Conservation (phyloP, 2,329 filamentous ascomycete species). For the Alternaria incomplexa region DNA sequence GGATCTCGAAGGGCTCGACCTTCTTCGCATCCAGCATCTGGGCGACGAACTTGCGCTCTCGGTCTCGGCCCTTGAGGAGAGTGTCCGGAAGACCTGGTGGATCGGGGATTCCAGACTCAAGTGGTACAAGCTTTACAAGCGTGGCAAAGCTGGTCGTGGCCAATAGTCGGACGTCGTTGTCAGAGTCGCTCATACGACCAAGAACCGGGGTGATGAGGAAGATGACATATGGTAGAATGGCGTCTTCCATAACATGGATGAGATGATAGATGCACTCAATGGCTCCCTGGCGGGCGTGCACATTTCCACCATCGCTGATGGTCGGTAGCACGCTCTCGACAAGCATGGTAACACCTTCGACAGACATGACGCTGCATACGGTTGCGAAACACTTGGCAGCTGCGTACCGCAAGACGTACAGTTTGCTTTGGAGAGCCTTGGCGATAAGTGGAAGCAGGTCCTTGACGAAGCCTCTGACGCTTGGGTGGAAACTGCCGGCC, state of each 20-base stretch:
- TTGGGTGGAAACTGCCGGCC: conserved; percentile 82
- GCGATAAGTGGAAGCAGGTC: conserved; percentile 83
- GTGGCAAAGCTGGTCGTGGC: conserved; percentile 97
- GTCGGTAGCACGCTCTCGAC: conserved; percentile 92
- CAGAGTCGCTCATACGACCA: conserved; percentile 97
- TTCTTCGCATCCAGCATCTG: conserved; percentile 97
- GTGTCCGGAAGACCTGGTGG: conserved; percentile 90
- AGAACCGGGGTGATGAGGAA: conserved; percentile 98
- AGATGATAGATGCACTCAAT: conserved; percentile 96
- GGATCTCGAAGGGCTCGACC: conserved; percentile 90
- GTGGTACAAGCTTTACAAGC: conserved; percentile 91
- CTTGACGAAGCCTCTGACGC: conserved; percentile 80
- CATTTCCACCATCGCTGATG: conserved; percentile 87
- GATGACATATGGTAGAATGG: conserved; percentile 95
- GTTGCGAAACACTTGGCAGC: conserved; percentile 97
- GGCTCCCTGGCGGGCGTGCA: conserved; percentile 88
- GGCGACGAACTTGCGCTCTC: conserved; percentile 93
- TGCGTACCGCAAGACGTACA: conserved; percentile 94
- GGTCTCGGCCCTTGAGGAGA: conserved; percentile 85
- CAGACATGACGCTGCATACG: conserved; percentile 93
- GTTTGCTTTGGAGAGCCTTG: conserved; percentile 82
- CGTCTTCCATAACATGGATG: conserved; percentile 97
- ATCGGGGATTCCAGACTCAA: conserved; percentile 96
- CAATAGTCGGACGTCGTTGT: conserved; percentile 91
- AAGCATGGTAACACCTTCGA: conserved; percentile 93